Evolutionary conservation across 805 yeast genomes (phyloP).

Genomic region (Citeromyces matritensis): DNA sequence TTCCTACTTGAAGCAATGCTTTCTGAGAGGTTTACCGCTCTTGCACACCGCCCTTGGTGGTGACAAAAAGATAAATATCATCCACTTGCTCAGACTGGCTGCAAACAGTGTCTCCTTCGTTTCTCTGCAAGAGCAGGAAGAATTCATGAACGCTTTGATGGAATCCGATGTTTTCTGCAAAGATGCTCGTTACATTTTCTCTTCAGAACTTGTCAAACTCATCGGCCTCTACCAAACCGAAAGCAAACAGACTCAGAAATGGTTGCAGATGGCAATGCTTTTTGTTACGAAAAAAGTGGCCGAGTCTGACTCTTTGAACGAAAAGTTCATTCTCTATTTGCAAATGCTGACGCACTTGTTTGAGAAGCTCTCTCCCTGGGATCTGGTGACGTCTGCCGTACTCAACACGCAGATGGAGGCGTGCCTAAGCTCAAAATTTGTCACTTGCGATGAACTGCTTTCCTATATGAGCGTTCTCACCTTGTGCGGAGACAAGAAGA

Average conservation of each 20-base stretch:
- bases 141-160: too few species aligned
- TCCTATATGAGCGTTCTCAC: slow-evolving; percentile 25
- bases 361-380: slow-evolving; percentile 2
- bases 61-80: too few species aligned
- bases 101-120: too few species aligned
- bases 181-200: slow-evolving; percentile 2
- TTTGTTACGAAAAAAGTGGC: slow-evolving; percentile 53
- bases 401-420: slow-evolving; percentile 56
- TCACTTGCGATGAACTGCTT: slow-evolving; percentile 31
- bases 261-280: slow-evolving; percentile 45
- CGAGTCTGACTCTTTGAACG: slow-evolving; percentile 16
- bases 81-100: too few species aligned
- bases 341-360: slow-evolving; percentile 17
- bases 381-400: slow-evolving; percentile 8
- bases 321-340: slow-evolving; percentile 15
- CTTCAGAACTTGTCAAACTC: slow-evolving; percentile 12
- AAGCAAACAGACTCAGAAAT: slow-evolving; percentile 11
- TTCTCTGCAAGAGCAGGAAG: too few species aligned
- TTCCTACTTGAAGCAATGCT: too few species aligned
- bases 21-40: too few species aligned
- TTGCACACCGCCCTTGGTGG: too few species aligned
- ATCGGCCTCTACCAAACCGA: slow-evolving; percentile 5
- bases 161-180: too few species aligned
- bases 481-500: slow-evolving; percentile 13
- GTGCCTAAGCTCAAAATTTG: slow-evolving; percentile 24